phyloP scores from a whole-genome alignment of 805 yeast species.

The Candida sanyiensis region DNA sequence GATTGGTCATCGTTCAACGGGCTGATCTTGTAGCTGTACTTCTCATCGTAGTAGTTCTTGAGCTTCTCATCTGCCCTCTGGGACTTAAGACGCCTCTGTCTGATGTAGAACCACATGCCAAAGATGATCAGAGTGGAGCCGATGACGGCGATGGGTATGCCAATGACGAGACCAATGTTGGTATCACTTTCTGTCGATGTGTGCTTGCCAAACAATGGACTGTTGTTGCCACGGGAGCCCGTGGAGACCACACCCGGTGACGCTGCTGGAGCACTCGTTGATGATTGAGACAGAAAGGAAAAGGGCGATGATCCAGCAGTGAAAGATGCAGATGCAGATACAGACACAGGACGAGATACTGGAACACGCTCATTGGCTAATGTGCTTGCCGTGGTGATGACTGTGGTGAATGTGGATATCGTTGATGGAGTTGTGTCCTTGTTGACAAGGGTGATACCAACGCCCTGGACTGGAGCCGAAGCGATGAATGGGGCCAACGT shows the following conservation, averaged over 20 bases:
- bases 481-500: too few species aligned
- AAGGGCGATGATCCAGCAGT: too few species aligned
- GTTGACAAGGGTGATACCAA: conserved; percentile 4
- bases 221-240: background rate
- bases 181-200: conserved; percentile 3
- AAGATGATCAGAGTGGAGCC: conserved; percentile 12
- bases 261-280: background rate
- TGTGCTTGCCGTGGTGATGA: conserved; percentile 4
- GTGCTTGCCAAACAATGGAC: conserved; percentile 1
- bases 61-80: conserved; percentile 10
- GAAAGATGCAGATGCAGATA: background rate
- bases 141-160: conserved; percentile 24
- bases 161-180: conserved; percentile 22
- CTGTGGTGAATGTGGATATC: conserved; percentile 8
- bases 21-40: conserved; percentile 20
- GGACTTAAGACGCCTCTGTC: conserved; percentile 10
- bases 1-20: conserved; percentile 9
- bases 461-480: too few species aligned
- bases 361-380: background rate
- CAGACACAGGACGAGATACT: background rate
- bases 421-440: conserved; percentile 3
- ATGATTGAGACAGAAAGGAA: too few species aligned
- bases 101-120: conserved; percentile 14
- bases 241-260: background rate
- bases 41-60: conserved; percentile 20